Conservation (phyloP, 306 rosid genomes). For the Dryas octopetala region DNA sequence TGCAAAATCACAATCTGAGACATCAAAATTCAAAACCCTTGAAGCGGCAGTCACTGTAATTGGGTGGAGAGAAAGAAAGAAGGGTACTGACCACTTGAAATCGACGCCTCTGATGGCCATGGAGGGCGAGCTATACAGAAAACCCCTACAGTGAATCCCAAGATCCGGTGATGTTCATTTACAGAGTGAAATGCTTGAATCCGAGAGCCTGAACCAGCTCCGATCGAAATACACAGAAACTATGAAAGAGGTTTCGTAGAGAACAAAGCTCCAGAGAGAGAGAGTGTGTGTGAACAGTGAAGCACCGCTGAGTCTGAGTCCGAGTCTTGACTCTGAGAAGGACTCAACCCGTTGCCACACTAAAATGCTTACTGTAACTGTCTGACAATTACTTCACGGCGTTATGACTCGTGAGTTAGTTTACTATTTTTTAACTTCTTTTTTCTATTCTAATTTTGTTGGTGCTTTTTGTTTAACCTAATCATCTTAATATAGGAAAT, state of each 20-base stretch:
- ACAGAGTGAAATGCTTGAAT: constrained; percentile 33
- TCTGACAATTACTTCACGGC: constrained; percentile 1
- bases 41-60: not conserved
- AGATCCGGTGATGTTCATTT: constrained; percentile 23
- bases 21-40: not conserved
- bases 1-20: constrained; percentile 20
- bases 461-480: not conserved
- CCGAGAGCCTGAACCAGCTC: constrained; percentile 22
- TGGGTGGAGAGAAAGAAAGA: not conserved
- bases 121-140: not conserved
- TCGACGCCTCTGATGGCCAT: constrained; percentile 95
- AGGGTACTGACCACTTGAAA: constrained; percentile 80
- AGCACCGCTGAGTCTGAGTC: not conserved
- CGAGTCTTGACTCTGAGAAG: not conserved
- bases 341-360: not conserved
- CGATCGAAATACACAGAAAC: not conserved
- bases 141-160: constrained; percentile 39
- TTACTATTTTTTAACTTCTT: too few relatives aligned
- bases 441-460: not conserved
- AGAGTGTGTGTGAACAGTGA: not conserved
- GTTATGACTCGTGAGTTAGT: not conserved
- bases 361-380: constrained; percentile 9
- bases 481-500: too few relatives aligned
- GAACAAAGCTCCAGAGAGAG: constrained; percentile 10
- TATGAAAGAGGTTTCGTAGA: not conserved